A percentile compares a stretch with the other conserved stretches of the same genome.
Conservation (phyloP, 2,329 filamentous ascomycete species). For the Aspergillus pseudoglaucus region DNA sequence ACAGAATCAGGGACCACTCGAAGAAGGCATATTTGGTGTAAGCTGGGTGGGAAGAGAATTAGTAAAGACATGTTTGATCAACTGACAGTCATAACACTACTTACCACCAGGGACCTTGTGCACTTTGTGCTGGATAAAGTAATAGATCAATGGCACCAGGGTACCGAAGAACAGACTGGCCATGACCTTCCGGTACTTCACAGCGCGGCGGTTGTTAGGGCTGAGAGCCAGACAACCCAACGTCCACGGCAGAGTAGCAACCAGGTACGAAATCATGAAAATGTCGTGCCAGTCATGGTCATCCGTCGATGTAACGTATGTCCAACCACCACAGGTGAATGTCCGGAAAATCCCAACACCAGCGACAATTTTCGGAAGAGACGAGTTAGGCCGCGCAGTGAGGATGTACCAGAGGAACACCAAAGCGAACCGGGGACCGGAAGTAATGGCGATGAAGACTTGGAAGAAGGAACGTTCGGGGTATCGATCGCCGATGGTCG, state of each 20-base stretch:
- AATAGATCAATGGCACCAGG: constrained; percentile 84
- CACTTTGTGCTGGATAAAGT: constrained; percentile 98
- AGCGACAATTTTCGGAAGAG: constrained; percentile 74
- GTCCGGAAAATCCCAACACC: constrained; percentile 79
- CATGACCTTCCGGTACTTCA: constrained; percentile 84
- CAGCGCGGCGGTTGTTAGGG: constrained; percentile 71
- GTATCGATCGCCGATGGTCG: constrained; percentile 95
- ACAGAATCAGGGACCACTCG: constrained; percentile 90
- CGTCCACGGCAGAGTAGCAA: constrained; percentile 93
- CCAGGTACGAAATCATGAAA: constrained; percentile 97
- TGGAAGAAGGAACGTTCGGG: constrained; percentile 96
- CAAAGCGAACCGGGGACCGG: constrained; percentile 83
- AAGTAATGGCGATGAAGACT: constrained; percentile 94
- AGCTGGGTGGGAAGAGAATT: constrained; percentile 47
- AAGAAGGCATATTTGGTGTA: constrained; percentile 98
- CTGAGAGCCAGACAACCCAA: constrained; percentile 82
- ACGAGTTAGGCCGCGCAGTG: constrained; percentile 66
- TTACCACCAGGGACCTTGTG: constrained; percentile 87
- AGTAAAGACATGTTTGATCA: neutral
- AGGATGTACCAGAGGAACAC: constrained; percentile 89
- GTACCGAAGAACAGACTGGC: constrained; percentile 83
- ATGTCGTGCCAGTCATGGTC: constrained; percentile 99
- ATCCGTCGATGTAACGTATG: constrained; percentile 95
- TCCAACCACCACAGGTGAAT: constrained; percentile 94
- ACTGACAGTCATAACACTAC: constrained; percentile 20